Conservation (phyloP, 108 stramenopile genomes). For the Skeletonema potamos region DNA sequence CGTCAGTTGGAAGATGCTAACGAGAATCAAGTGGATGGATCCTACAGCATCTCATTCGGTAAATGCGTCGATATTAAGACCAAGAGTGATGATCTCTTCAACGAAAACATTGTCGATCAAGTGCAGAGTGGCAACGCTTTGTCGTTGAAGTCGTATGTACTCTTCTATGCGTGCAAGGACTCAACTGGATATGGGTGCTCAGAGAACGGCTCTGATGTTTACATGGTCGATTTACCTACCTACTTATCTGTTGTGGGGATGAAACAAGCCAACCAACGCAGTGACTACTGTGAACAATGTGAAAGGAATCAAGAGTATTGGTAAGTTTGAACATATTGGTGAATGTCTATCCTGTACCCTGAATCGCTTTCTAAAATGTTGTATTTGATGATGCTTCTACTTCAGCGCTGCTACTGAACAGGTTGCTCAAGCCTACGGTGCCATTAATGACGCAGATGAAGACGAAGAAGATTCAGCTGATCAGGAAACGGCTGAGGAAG, state of each 20-base stretch:
- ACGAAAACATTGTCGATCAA: slow-evolving; percentile 30
- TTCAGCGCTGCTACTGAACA: no score
- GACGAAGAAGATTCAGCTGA: not conserved
- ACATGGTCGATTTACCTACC: slow-evolving; percentile 44
- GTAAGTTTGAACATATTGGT: not conserved
- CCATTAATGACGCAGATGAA: not conserved
- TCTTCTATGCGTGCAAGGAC: slow-evolving; percentile 35
- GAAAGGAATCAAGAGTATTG: slow-evolving; percentile 16
- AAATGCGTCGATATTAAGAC: slow-evolving; percentile 24
- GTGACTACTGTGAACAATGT: slow-evolving; percentile 46
- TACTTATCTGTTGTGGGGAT: slow-evolving; percentile 34
- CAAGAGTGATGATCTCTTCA: slow-evolving; percentile 27
- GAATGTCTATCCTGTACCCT: no score
- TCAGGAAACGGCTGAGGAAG: not conserved
- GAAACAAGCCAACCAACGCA: slow-evolving; percentile 37
- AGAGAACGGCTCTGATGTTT: slow-evolving; percentile 38
- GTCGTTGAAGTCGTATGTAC: slow-evolving; percentile 38
- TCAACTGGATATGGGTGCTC: slow-evolving; percentile 12
- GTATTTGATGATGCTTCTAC: no score
- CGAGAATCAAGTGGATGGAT: not conserved
- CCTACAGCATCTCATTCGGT: slow-evolving; percentile 28
- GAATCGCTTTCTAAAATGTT: no score
- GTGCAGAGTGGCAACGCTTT: slow-evolving; percentile 26
- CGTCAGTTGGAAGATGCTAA: not conserved
- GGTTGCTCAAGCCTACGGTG: no score